Evolutionary conservation across 176 grass and related monocot species (phyloP).

Genomic region (Ensete ventricosum): DNA sequence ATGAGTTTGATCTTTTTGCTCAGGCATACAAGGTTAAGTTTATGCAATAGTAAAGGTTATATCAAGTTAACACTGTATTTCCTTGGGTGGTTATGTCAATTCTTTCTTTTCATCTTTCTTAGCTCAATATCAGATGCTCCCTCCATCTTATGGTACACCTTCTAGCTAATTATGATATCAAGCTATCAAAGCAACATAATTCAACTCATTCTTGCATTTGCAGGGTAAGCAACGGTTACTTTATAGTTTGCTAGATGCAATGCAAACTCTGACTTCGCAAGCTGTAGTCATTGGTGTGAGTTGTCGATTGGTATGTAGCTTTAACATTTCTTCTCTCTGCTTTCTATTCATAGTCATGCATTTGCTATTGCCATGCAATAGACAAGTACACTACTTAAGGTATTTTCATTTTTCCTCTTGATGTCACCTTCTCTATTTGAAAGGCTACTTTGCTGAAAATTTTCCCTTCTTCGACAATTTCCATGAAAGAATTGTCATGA

Average conservation of each 20-base stretch:
- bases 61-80: background rate
- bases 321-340: conserved; percentile 1
- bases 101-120: background rate
- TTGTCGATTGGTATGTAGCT: conserved; percentile 61
- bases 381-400: too few relatives aligned
- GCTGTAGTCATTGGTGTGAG: conserved; percentile 90
- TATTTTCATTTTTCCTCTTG: too few relatives aligned
- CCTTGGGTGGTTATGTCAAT: background rate
- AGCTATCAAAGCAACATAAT: too few relatives aligned
- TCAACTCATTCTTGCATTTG: conserved; percentile 20
- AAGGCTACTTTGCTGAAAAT: too few relatives aligned
- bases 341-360: background rate
- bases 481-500: background rate
- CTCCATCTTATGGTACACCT: background rate
- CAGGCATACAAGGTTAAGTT: conserved; percentile 37
- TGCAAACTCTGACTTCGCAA: conserved; percentile 81
- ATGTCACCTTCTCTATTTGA: too few relatives aligned
- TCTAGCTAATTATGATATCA: background rate
- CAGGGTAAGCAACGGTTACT: conserved; percentile 92
- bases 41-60: background rate
- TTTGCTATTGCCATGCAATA: too few relatives aligned
- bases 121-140: background rate
- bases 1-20: conserved; percentile 94
- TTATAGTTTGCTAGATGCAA: conserved; percentile 87
- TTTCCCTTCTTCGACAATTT: too few relatives aligned